These are phyloP conservation scores for Globisporangium mamillatum DNA, from an alignment of 352 stramenopile species.

Conservation along the genomic window DNA sequence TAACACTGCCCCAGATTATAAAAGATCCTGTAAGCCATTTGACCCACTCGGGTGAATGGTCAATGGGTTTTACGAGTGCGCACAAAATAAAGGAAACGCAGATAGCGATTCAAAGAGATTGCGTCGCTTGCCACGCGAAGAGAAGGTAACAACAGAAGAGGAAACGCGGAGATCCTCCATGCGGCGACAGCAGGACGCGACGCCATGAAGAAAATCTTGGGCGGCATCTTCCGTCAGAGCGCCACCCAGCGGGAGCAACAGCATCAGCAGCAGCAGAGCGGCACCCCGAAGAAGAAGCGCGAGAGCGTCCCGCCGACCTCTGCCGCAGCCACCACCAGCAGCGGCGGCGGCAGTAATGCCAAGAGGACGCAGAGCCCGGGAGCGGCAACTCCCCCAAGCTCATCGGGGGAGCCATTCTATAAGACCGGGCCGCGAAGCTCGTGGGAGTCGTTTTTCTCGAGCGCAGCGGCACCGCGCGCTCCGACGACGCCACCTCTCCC, in stretches of 20 bases:
- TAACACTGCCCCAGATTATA: no score
- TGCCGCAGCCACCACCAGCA: neutral
- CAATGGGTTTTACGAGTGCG: no score
- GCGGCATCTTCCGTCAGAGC: conserved; percentile 51
- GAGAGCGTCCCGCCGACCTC: neutral
- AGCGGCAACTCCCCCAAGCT: neutral
- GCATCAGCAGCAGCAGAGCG: neutral
- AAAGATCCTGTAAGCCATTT: no score
- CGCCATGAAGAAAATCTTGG: conserved; percentile 72
- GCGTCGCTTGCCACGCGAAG: no score
- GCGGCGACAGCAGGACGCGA: neutral
- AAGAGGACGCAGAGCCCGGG: neutral
- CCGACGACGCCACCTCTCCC: neutral
- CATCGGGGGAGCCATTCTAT: conserved; percentile 7
- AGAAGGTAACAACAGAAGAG: neutral
- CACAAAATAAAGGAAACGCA: no score
- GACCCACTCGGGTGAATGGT: no score
- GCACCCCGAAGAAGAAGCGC: conserved; percentile 14
- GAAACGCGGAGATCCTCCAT: neutral
- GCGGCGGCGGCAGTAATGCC: neutral
- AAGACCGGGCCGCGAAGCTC: conserved; percentile 35
- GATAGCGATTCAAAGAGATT: no score
- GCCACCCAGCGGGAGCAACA: neutral
- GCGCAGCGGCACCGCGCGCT: neutral
- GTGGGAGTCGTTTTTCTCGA: conserved; percentile 44